A percentile compares a stretch with the other conserved stretches of the same genome.
Conservation (phyloP, 176 grass and related monocot genomes). For the Saccharum spontaneum region DNA sequence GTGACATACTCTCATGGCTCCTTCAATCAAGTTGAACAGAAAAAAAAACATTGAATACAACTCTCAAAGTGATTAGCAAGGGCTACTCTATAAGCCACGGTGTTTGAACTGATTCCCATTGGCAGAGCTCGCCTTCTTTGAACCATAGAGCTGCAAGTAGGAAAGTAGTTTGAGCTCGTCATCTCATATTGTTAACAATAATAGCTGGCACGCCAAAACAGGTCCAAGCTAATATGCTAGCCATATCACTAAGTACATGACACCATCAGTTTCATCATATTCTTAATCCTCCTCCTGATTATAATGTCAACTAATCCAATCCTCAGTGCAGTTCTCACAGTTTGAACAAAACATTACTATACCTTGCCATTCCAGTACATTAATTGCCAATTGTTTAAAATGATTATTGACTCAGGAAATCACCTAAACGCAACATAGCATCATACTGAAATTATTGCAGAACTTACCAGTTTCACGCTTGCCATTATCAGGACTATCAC, state of each 20-base stretch:
- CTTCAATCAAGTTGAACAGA: constrained; percentile 3
- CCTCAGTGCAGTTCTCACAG: neutral
- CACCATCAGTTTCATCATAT: neutral
- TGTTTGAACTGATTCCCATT: constrained; percentile 76
- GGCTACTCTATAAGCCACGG: constrained; percentile 77
- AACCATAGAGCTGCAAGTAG: constrained; percentile 76
- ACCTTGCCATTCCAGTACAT: too few relatives aligned
- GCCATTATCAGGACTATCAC: constrained; percentile 92
- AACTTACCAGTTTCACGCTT: constrained; percentile 78
- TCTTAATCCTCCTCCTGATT: neutral
- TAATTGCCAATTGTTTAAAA: neutral
- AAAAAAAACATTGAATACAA: neutral
- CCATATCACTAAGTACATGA: neutral
- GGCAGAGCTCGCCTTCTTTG: constrained; percentile 70
- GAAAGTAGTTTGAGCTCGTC: constrained; percentile 1
- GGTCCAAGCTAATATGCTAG: neutral
- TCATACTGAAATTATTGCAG: constrained; percentile 13
- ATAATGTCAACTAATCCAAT: neutral
- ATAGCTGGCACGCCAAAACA: neutral
- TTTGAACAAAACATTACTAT: neutral
- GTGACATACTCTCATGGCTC: neutral
- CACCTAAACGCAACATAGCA: neutral
- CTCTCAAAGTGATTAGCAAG: neutral
- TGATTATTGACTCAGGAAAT: neutral
- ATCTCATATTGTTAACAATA: neutral